Conservation (phyloP, 2,329 filamentous ascomycete species). For the Diaporthe helianthi region DNA sequence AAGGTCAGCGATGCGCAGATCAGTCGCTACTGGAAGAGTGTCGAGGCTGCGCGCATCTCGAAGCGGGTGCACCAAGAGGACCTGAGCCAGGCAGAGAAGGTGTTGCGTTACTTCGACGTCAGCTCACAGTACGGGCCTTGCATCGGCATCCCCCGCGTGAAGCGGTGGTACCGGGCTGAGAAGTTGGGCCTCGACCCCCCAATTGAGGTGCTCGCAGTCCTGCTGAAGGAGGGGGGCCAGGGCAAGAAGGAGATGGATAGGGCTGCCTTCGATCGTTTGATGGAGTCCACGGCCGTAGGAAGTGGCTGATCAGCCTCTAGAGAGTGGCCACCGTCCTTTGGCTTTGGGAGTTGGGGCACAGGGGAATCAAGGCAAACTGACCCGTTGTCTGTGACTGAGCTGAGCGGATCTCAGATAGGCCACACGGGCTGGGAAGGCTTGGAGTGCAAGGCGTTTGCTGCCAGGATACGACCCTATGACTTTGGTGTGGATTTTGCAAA, state of each 20-base stretch:
- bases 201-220: conserved; percentile 85
- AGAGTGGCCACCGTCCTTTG: neutral
- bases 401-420: neutral
- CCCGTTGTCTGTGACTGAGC: neutral
- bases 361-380: neutral
- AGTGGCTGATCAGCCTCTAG: conserved; percentile 33
- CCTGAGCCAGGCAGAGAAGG: conserved; percentile 78
- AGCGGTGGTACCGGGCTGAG: conserved; percentile 88
- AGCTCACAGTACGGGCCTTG: conserved; percentile 94
- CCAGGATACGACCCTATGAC: conserved; percentile 8
- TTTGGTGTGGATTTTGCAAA: neutral
- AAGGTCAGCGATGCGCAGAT: conserved; percentile 74
- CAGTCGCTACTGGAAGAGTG: conserved; percentile 75
- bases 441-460: conserved; percentile 20
- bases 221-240: conserved; percentile 73
- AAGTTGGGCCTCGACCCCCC: conserved; percentile 85
- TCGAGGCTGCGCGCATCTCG: conserved; percentile 73
- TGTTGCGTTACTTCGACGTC: conserved; percentile 90
- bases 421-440: neutral
- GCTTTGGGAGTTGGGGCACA: neutral
- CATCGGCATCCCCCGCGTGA: conserved; percentile 80
- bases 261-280: conserved; percentile 76
- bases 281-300: conserved; percentile 57
- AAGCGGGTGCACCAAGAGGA: conserved; percentile 79
- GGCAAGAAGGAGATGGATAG: conserved; percentile 62